Evolutionary conservation across 2,329 filamentous ascomycete species (phyloP).

Genomic region (Talaromyces sp.): DNA sequence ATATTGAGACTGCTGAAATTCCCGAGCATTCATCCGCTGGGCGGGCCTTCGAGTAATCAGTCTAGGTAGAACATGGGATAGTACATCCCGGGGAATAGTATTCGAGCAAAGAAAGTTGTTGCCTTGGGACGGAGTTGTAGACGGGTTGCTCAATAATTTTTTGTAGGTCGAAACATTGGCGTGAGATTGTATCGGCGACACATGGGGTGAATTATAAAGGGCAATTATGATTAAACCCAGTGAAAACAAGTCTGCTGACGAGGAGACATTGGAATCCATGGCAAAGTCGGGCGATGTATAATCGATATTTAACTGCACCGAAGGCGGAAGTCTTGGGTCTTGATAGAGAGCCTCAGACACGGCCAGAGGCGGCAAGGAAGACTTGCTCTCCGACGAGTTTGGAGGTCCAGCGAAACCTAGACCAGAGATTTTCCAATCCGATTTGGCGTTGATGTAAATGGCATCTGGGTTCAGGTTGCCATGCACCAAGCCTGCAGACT

Average conservation of each 20-base stretch:
- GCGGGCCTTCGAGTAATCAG: constrained; percentile 86
- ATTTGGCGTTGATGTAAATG: constrained; percentile 93
- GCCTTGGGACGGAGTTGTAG: constrained; percentile 72
- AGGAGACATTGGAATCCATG: constrained; percentile 82
- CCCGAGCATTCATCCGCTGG: constrained; percentile 80
- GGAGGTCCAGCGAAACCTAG: constrained; percentile 84
- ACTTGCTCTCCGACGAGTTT: constrained; percentile 72
- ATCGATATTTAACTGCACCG: constrained; percentile 87
- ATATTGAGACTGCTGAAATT: constrained; percentile 93
- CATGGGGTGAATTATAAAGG: constrained; percentile 92
- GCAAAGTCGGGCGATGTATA: constrained; percentile 95
- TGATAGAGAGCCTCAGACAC: constrained; percentile 82
- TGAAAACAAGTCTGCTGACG: constrained; percentile 89
- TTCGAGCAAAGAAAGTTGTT: constrained; percentile 86
- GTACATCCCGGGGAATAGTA: constrained; percentile 77
- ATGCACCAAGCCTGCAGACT: constrained; percentile 91
- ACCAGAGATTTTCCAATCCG: constrained; percentile 98
- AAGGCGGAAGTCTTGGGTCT: constrained; percentile 77
- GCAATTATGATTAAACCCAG: constrained; percentile 85
- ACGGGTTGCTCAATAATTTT: constrained; percentile 75
- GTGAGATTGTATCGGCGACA: constrained; percentile 80
- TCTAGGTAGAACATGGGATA: constrained; percentile 74
- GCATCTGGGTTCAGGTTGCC: constrained; percentile 93
- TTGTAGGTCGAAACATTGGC: constrained; percentile 83
- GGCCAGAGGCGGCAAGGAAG: constrained; percentile 76